These are phyloP conservation scores for Nicotiana attenuata DNA, from an alignment of 257 asterid genomes.

Conservation along the genomic window DNA sequence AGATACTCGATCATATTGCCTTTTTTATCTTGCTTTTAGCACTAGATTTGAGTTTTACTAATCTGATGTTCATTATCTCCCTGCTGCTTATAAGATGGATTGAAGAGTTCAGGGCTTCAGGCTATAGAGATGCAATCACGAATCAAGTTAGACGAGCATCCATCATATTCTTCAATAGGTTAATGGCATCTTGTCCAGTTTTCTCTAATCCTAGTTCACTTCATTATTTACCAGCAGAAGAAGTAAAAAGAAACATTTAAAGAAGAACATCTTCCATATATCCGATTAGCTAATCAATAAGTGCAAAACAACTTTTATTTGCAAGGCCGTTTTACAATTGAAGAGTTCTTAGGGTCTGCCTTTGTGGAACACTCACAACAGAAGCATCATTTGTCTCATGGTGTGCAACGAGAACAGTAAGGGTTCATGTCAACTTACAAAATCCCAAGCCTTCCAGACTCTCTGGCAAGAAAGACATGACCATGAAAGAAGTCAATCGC, in stretches of 20 bases:
- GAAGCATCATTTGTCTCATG: neutral
- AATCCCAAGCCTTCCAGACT: conserved; percentile 87
- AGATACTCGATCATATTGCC: neutral
- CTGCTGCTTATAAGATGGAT: neutral
- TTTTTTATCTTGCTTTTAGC: neutral
- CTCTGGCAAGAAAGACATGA: conserved; percentile 70
- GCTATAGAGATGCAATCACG: neutral
- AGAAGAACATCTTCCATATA: neutral
- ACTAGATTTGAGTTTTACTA: neutral
- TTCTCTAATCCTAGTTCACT: neutral
- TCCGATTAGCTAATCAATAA: neutral
- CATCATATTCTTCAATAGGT: neutral
- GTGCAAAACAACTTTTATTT: neutral
- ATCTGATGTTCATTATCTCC: neutral
- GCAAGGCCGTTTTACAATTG: neutral
- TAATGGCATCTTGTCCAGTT: neutral
- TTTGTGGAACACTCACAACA: neutral
- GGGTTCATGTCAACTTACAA: conserved; percentile 51
- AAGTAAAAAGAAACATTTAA: neutral
- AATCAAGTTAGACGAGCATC: neutral
- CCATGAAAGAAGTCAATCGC: conserved; percentile 95
- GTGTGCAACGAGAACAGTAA: neutral
- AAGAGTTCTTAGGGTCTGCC: neutral
- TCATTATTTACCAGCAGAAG: neutral
- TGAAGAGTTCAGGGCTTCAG: neutral